Base-by-base conservation (phyloP, 129 eudicot genomes). In the Flaveria brownii region DNA sequence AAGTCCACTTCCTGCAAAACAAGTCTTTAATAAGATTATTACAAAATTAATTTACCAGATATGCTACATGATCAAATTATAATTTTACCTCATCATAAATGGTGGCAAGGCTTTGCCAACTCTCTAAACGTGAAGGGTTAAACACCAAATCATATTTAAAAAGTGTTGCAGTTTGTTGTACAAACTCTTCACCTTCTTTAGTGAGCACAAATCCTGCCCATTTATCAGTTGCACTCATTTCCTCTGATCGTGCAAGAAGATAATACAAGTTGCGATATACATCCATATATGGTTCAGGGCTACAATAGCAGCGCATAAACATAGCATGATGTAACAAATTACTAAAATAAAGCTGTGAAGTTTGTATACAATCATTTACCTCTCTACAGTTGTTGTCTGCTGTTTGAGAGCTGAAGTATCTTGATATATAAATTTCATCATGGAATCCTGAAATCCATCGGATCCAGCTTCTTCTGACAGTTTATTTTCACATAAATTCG, bases 141-240 rank as follows among this genome's bases (percentile, higher is more conserved):
- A 87, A 89, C 47, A 94, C 76, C 74, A 94, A 80, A 76, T 94
- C 98, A 82, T 91, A 94, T 84, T 91, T 91, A 83, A 86, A 91
- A 56, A 94, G 97, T 36, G 84, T 89, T 47, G 97, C 93, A 72
- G 87, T 91, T 75, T 94, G 92, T 73, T 88, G 89, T 43, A 94
- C 93, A 86, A 88, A 94, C 65, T 91, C 98, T 80, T 87, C 98
- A 39, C 98, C 98, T 91, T 94, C 98, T 70, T 89, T 91, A 51
- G 98, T 94, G 74, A 94, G 89, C 79, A 91, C 97, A 86, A 91
- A 94, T 60, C 98, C 98, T 54, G 98, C 90, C 98, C 98, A 89
- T 74, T 89, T 94, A 80, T 94, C 98, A 77, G 96, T 88, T 57
- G 98, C 96, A 69, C 90, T 89, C 71, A 77, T 86, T 83, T 94